A percentile compares a stretch with the other conserved stretches of the same genome.
These are phyloP conservation scores for Ambrosiella cleistominuta DNA, from an alignment of 2,329 filamentous ascomycete genomes.

Conservation along the genomic window DNA sequence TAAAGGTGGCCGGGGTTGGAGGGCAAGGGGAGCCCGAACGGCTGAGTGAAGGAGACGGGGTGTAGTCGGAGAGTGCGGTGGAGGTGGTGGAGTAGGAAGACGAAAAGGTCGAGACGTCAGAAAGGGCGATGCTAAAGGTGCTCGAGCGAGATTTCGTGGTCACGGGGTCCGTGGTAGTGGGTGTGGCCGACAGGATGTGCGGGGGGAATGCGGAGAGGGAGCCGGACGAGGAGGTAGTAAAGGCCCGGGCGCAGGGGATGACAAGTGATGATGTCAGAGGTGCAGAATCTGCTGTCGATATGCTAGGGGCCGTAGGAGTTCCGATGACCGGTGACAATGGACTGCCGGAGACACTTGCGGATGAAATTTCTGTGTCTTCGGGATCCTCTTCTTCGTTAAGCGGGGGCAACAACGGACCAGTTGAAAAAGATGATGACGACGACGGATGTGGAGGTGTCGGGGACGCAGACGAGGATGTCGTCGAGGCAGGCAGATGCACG, in stretches of 20 bases:
- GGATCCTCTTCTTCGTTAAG: too few species aligned
- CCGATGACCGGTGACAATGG: not conserved
- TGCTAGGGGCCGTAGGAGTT: not conserved
- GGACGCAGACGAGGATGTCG: too few species aligned
- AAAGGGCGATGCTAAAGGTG: conserved; percentile 15
- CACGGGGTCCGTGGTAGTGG: not conserved
- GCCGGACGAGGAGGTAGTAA: conserved; percentile 15
- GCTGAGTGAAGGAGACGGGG: conserved; percentile 7
- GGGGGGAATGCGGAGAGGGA: conserved; percentile 17
- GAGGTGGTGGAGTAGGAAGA: conserved; percentile 6
- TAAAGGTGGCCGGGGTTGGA: conserved; percentile 12
- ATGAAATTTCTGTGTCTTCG: too few species aligned
- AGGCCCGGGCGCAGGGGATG: conserved; percentile 14
- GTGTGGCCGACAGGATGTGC: conserved; percentile 16
- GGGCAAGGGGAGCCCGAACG: conserved; percentile 8
- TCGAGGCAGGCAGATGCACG: too few species aligned
- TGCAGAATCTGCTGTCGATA: not conserved
- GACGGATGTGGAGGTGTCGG: too few species aligned
- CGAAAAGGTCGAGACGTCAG: conserved; percentile 16
- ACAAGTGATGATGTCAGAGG: conserved; percentile 12
- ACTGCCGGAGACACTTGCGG: too few species aligned
- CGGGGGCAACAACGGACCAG: too few species aligned
- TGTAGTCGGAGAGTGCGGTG: conserved; percentile 8
- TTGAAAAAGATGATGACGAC: too few species aligned
- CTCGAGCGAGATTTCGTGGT: conserved; percentile 15